Base-by-base conservation (phyloP, 192 early-diverging fungal genomes). In the Backusella tarrabulga region DNA sequence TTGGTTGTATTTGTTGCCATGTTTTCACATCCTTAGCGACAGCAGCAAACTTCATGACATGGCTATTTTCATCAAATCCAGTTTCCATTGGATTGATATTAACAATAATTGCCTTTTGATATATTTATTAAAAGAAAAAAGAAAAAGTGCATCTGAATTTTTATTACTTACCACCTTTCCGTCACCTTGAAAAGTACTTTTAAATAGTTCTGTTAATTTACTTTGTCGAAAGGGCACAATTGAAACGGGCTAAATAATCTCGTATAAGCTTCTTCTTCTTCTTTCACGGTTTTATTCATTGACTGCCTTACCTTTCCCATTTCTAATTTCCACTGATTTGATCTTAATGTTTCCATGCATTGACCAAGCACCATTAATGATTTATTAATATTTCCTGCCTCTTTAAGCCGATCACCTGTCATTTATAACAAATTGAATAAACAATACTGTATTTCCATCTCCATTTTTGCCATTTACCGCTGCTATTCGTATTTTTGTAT, bases 361-460 rank as follows among this genome's bases (percentile, higher is more conserved):
- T 93, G 92, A n/a, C 92, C 88, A 6, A 94, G 83, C 4, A 89
- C 88, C 88, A 93, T 89, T 67, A 93, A 80, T 41, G 89, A 88
- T 38, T 86, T 90, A 80, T 94, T 92, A 74, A 91, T 91, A 66
- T 90, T 89, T 40, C 89, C 89, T 0, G 88, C 86, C 77, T 93
- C 93, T 21, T 86, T 85, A 36, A 89, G 77, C 36, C 89, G 82
- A 54, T 89, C 87, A n/a, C 89, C 80, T 81, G 12, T 44, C 12
- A 36, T 63, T 17, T 63, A 34, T 71, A 11, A n/a, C 36, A 7
- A 0, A 38, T 7, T 68, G 14, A 40, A 15, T 74, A 9, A 12
- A 34, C 6, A 54, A 21, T 21, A 21, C 4, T 7, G 1, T 5
- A n/a, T 54, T 21, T 40, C 2, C 2, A 40, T 40, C 6, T 54